Conservation (phyloP, 176 grass and related monocot species). For the Oryza longistaminata region DNA sequence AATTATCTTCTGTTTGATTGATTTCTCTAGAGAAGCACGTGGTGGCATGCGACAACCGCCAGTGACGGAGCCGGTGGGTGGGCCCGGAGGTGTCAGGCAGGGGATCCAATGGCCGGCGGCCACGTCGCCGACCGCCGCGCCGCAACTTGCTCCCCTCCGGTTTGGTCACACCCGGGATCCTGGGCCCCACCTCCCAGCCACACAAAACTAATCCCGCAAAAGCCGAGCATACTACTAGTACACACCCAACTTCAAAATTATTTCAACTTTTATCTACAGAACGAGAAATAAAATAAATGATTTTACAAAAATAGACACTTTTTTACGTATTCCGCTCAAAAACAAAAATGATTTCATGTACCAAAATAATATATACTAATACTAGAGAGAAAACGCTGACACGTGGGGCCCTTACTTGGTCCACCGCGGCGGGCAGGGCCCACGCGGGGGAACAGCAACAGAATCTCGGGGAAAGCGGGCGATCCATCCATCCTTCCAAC, state of each 20-base stretch:
- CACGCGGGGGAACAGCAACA: background rate
- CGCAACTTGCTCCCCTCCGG: too few relatives aligned
- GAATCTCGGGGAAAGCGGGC: background rate
- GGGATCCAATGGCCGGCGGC: background rate
- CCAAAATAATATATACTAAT: too few relatives aligned
- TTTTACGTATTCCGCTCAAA: too few relatives aligned
- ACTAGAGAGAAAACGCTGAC: background rate
- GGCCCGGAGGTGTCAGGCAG: background rate
- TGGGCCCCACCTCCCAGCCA: background rate
- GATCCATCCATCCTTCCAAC: background rate
- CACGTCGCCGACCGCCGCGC: background rate
- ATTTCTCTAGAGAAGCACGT: background rate
- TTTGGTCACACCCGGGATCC: too few relatives aligned
- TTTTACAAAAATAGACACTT: too few relatives aligned
- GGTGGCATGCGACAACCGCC: background rate
- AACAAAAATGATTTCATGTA: too few relatives aligned
- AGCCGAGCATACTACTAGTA: background rate
- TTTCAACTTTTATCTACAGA: background rate
- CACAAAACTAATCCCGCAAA: background rate
- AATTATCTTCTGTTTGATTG: background rate
- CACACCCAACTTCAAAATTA: background rate
- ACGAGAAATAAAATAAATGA: too few relatives aligned
- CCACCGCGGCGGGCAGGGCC: background rate
- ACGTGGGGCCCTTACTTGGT: background rate
- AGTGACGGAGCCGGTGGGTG: background rate